These are phyloP conservation scores for Mesembryanthemum crystallinum DNA, from an alignment of 148 eudicot species.

Conservation along the genomic window DNA sequence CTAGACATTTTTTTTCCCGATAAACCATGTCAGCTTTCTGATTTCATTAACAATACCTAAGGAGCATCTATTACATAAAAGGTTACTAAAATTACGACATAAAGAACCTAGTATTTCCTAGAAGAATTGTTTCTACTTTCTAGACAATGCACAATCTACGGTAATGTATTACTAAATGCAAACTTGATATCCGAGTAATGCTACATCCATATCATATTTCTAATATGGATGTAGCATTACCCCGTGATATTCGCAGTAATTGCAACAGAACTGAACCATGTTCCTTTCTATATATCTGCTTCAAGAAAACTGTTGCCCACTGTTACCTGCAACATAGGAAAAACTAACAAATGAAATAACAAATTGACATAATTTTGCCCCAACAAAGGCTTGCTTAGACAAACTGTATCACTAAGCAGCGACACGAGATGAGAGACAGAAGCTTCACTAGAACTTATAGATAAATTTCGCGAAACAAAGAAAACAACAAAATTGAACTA, in stretches of 20 bases:
- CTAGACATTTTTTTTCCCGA: too few species aligned
- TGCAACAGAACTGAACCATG: neutral
- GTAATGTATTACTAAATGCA: neutral
- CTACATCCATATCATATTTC: too few species aligned
- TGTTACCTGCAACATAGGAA: constrained; percentile 47
- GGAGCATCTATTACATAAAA: too few species aligned
- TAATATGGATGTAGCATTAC: too few species aligned
- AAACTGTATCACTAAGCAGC: neutral
- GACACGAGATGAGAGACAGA: neutral
- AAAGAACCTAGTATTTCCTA: neutral
- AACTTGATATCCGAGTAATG: constrained; percentile 2
- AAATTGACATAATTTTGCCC: neutral
- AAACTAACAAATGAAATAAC: neutral
- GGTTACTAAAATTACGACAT: neutral
- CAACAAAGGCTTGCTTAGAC: neutral
- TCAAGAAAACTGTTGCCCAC: constrained; percentile 54
- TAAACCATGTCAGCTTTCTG: neutral
- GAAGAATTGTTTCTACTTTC: neutral
- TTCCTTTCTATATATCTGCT: constrained; percentile 42
- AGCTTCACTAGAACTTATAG: neutral
- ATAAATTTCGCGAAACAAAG: too few species aligned
- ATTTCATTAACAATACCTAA: neutral
- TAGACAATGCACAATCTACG: constrained; percentile 7
- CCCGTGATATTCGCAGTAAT: constrained; percentile 5
- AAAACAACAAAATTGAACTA: too few species aligned